Base-by-base conservation (phyloP, 1,139 yeast genomes). In the Insectozyma bohioensis region DNA sequence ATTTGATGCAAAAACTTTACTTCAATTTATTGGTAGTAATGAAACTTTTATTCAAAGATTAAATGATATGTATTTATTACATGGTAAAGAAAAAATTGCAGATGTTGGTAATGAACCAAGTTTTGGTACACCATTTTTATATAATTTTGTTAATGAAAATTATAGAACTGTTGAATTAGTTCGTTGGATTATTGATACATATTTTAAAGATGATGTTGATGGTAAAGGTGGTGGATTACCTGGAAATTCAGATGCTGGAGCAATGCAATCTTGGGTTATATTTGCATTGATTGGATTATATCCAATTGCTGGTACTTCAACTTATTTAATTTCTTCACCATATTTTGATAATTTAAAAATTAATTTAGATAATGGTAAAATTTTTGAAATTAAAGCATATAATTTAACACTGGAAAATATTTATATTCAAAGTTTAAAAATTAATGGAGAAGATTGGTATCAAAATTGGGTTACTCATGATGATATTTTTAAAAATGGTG, bases 181-280 rank as follows among this genome's bases (percentile, higher is more conserved):
- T 8, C 44, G 58, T 24, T 60, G 51, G 37, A 45, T 63, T 24
- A 48, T 64, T 25, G 48, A 56, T 30, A 54, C 45, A 9, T 50
- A 54, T 34, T 63, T 61, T 37, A 23, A 30, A 13, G 5, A 11
- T 2, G 44, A 48, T 18, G 37, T 47, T 1, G 61, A 61, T 2
- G 15, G 17, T 4, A 3, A 3, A 9, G 34, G 45, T 5, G 60
- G 58, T 3, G 37, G 49, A 5, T 39, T 64, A 19, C 68, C 69
- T 4, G 70, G 67, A 2, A 63, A 64, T 37, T 60, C 68, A 1
- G 69, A 63, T 41, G 63, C 61, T 14, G 70, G 70, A 10, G 64
- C 70, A 6, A 60, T 64, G 66, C 67, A 62, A 35, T 54, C 63
- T 2, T 64, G 68, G 67, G 39, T 60, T 11, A 52, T 62, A 26